Evolutionary conservation across 129 eudicot genomes (phyloP), one percentile per base, ranked within the genome.

Genomic region (Rutidosis leptorrhynchoides): DNA sequence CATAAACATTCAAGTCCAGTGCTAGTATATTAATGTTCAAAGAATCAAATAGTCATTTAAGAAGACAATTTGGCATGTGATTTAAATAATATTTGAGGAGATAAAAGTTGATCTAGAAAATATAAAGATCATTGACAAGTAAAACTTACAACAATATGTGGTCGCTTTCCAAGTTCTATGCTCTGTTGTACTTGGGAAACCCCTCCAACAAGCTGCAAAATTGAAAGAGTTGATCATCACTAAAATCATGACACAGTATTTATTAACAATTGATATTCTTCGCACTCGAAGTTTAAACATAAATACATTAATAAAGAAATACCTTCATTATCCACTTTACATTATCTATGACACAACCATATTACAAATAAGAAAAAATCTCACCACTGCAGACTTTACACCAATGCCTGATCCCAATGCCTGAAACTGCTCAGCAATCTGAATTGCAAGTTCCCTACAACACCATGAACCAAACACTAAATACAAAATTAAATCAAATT

Each of bases 351-450:
- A n/a, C n/a, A n/a, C n/a, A n/a, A n/a, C n/a, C n/a, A n/a, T n/a
- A n/a, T n/a, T n/a, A n/a, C n/a, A n/a, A n/a, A n/a, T n/a, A n/a
- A n/a, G n/a, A n/a, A n/a, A 67, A 40, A 78, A 33, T 28, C 96
- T 81, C 74, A 92, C 98, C 91, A 85, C 95, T 20, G 92, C 95
- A 23, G 84, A 80, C 74, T 79, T 88, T 10, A 92, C 83, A 28
- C 89, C 84, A 71, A 88, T 88, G 30, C 69, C 74, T 2, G 96
- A 71, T 19, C 98, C 98, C 78, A 92, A 65, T 8, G 98, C 98
- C 69, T 83, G 87, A 63, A 92, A 88, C 74, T 92, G 98, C 27
- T 92, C 95, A 27, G 91, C 81, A 77, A 92, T 92, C 75, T 92
- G 98, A 64, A 92, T 85, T 3, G 98, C 96, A 30, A 92, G 95